Base-by-base conservation (phyloP, 1,284 basidiomycete species). In the Trametes versicolor region DNA sequence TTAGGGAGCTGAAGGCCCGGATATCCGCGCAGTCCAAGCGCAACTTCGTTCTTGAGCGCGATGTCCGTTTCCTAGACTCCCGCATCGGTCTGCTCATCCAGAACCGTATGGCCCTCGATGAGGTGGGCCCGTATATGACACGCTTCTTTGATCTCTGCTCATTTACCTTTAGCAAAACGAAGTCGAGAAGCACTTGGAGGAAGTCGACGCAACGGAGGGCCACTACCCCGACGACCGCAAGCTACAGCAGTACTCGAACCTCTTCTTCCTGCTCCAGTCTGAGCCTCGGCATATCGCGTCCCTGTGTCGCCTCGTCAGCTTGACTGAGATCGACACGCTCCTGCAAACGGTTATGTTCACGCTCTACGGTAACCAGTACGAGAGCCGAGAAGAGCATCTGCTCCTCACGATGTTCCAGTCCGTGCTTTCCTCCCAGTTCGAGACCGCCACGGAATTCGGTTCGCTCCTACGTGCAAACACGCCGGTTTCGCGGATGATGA, bases 261-360 rank as follows among this genome's bases (percentile, higher is more conserved):
- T 99, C 64, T 99, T 99, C 83, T 99, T 99, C 85, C 88, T 99
- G 56, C 89, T 99, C 39, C 98, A 99, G 77, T 96, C 94, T 48
- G 98, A 99, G 76, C 98, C 98, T 17, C 88, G 97, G 58, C 98
- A 99, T 79, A 93, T 99, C 72, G 98, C 98, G 41, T 90, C 94
- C 27, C 88, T 99, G 48, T 99, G 98, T 76, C 92, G 98, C n/a
- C 91, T 99, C 62, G 98, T 99, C 79, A 95, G 92, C 71, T 81
- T 99, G 47, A 90, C 94, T 51, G 97, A 99, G 82, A 99, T 99
- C 74, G 97, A 99, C 80, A 98, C 97, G 47, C 91, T 99, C 60
- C 88, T 99, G 27, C 98, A 99, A 79, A 99, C 98, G 4, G 97
- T 99, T 80, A 99, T 99, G 98, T 99, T 99, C 81, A 99, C 97